These are phyloP conservation scores for Malassezia caprae DNA, from an alignment of 1,284 basidiomycete species.

Conservation along the genomic window DNA sequence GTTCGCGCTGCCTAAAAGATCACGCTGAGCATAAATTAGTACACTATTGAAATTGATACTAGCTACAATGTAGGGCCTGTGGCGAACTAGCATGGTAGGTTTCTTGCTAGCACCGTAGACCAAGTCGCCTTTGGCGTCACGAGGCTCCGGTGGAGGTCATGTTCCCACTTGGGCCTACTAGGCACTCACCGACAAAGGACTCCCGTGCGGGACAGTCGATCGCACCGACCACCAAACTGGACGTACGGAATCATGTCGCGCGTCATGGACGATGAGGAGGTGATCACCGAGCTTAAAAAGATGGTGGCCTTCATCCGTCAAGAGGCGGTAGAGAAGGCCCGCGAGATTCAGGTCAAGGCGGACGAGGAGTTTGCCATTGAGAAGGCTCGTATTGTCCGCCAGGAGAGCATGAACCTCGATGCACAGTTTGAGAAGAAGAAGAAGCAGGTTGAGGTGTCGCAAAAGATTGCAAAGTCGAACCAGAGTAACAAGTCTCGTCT, in stretches of 20 bases:
- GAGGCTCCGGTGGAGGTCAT: slow-evolving; percentile 3
- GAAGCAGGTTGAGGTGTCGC: slow-evolving; percentile 40
- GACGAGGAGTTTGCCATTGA: slow-evolving; percentile 48
- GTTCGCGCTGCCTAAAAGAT: slow-evolving; percentile 25
- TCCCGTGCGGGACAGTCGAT: slow-evolving; percentile 11
- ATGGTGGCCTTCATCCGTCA: slow-evolving; percentile 56
- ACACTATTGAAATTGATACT: not conserved
- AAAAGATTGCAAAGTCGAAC: slow-evolving; percentile 67
- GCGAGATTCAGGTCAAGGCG: slow-evolving; percentile 48
- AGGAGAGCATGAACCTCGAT: slow-evolving; percentile 43
- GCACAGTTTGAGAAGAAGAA: slow-evolving; percentile 44
- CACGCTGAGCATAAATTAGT: not conserved
- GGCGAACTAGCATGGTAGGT: not conserved
- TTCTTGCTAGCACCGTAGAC: too few relatives aligned
- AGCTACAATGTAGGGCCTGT: not conserved
- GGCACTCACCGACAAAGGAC: not conserved
- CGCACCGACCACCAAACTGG: slow-evolving; percentile 8
- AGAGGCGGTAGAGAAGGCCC: slow-evolving; percentile 46
- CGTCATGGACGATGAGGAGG: slow-evolving; percentile 88
- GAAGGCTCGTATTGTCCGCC: slow-evolving; percentile 47
- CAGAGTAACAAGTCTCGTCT: slow-evolving; percentile 88
- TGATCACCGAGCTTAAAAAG: slow-evolving; percentile 95
- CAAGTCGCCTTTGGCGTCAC: not conserved
- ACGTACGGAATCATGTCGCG: slow-evolving; percentile 43
- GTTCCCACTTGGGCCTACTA: not conserved